These are phyloP conservation scores for Kluyveromyces aestuarii DNA, from an alignment of 805 yeast genomes.

Conservation along the genomic window DNA sequence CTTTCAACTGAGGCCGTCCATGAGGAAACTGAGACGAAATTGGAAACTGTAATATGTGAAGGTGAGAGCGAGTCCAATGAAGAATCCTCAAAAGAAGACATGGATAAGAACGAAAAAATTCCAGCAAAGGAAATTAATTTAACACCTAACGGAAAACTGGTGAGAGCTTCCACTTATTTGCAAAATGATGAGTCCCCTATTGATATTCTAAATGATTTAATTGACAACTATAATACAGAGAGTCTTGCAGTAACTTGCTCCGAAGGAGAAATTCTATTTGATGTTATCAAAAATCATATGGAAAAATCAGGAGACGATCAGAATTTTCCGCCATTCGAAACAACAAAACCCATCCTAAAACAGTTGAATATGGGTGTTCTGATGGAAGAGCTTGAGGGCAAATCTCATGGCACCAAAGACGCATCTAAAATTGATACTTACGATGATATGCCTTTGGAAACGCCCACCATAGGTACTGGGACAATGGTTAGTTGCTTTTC, in stretches of 20 bases:
- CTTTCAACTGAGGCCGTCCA: too few relatives aligned
- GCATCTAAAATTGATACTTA: background rate
- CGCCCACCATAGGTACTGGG: conserved; percentile 1
- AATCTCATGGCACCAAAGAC: background rate
- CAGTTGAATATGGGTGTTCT: background rate
- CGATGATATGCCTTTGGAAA: background rate
- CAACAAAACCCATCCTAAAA: background rate
- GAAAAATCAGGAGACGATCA: background rate
- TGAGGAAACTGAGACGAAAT: too few relatives aligned
- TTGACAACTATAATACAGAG: conserved; percentile 6
- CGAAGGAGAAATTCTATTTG: conserved; percentile 6
- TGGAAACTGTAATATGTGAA: too few relatives aligned
- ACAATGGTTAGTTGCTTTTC: conserved; percentile 7
- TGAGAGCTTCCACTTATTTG: background rate
- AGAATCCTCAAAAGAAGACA: too few relatives aligned
- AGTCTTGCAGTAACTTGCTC: conserved; percentile 3
- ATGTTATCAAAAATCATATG: conserved; percentile 2
- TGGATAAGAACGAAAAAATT: background rate
- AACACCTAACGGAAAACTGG: background rate
- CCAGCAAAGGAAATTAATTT: background rate
- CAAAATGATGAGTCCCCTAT: conserved; percentile 1
- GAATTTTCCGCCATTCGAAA: background rate
- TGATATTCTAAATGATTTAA: conserved; percentile 7
- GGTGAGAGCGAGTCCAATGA: background rate
- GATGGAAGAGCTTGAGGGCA: background rate